Evolutionary conservation across 345 rosid genomes (phyloP).

Genomic region (Cochlearia excelsa): DNA sequence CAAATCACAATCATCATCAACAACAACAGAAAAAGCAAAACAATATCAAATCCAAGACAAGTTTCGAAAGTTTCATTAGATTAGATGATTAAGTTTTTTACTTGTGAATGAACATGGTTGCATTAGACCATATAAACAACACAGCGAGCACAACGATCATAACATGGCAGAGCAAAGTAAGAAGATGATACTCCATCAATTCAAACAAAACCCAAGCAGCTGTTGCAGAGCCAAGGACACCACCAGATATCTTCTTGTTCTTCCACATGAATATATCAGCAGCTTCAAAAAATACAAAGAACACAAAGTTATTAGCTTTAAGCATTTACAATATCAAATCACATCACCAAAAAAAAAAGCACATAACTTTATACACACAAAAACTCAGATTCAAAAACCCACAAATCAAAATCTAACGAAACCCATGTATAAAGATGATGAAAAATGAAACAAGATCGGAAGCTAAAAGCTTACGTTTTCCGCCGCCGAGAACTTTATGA

Average conservation of each 20-base stretch:
- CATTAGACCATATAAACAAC: constrained; percentile 89
- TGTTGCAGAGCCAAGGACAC: constrained; percentile 85
- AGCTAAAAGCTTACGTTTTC: neutral
- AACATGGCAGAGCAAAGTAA: constrained; percentile 70
- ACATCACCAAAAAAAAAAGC: too few species aligned
- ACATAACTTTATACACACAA: too few species aligned
- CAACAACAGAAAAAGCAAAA: too few species aligned
- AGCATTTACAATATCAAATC: too few species aligned
- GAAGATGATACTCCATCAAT: constrained; percentile 30
- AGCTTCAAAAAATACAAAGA: constrained; percentile 35
- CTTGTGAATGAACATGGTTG: constrained; percentile 81
- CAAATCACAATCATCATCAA: too few species aligned
- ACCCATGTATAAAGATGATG: too few species aligned
- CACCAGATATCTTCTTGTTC: constrained; percentile 52
- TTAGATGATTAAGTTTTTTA: constrained; percentile 19
- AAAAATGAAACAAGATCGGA: too few species aligned
- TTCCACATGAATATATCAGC: constrained; percentile 59
- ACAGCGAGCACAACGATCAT: constrained; percentile 26
- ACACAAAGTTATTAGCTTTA: neutral
- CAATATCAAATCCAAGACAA: too few species aligned
- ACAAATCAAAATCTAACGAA: too few species aligned
- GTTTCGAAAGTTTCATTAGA: too few species aligned
- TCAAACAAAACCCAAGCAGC: constrained; percentile 59
- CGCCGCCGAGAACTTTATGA: too few species aligned
- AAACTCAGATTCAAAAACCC: too few species aligned